These are phyloP conservation scores for Penicillium malachiteum DNA, from an alignment of 495 filamentous ascomycete genomes.

Conservation along the genomic window DNA sequence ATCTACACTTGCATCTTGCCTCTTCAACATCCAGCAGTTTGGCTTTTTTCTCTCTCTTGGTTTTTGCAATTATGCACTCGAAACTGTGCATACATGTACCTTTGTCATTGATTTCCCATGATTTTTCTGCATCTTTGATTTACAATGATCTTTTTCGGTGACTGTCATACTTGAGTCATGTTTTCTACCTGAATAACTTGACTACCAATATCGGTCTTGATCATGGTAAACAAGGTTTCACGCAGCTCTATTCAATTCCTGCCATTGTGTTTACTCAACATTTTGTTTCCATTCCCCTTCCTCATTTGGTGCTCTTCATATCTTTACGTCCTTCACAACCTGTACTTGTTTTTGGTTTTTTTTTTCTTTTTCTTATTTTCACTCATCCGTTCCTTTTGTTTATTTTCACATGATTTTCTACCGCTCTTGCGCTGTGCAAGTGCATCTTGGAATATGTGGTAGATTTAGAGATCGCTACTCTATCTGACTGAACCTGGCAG, in stretches of 20 bases:
- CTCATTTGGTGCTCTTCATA: conserved; percentile 9
- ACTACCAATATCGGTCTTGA: background rate
- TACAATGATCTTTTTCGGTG: background rate
- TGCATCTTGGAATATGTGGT: no score
- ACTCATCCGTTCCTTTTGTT: background rate
- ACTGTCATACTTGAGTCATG: background rate
- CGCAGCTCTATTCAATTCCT: conserved; percentile 17
- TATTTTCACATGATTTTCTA: background rate
- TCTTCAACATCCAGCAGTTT: conserved; percentile 4
- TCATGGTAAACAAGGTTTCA: background rate
- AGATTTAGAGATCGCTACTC: no score
- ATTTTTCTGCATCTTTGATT: background rate
- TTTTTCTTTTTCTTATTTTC: conserved; percentile 3
- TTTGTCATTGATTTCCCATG: no score
- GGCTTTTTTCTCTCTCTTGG: conserved; percentile 9
- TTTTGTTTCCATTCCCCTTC: conserved; percentile 14
- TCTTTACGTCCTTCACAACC: conserved; percentile 14
- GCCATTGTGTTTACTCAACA: conserved; percentile 29
- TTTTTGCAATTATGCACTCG: background rate
- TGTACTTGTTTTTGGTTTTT: conserved; percentile 10
- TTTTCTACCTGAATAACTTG: background rate
- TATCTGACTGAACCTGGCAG: no score
- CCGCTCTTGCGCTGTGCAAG: no score
- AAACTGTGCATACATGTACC: no score
- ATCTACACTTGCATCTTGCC: conserved; percentile 24